Conservation (phyloP, 345 rosid genomes). For the Cochlearia excelsa region DNA sequence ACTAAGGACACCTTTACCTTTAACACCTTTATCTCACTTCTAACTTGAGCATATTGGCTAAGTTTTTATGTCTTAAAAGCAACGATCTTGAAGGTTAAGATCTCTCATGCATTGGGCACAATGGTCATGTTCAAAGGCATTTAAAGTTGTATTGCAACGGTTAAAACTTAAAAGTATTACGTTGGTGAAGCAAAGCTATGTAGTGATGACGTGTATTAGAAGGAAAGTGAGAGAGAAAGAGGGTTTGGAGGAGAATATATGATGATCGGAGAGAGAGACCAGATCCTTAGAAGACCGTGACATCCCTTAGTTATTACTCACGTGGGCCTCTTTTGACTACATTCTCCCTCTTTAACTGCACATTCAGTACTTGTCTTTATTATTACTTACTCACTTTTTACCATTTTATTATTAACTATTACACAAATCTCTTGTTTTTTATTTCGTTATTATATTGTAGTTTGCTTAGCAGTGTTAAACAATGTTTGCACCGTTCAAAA, state of each 20-base stretch:
- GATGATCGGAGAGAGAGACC: slow-evolving; percentile 28
- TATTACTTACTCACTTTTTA: slow-evolving; percentile 1
- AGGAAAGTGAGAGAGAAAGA: slow-evolving; percentile 12
- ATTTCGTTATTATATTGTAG: background rate
- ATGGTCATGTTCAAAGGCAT: background rate
- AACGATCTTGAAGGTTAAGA: slow-evolving; percentile 12
- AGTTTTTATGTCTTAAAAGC: slow-evolving; percentile 28
- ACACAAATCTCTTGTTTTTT: background rate
- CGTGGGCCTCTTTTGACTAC: slow-evolving; percentile 41
- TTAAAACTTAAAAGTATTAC: slow-evolving; percentile 11
- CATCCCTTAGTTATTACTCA: slow-evolving; percentile 25
- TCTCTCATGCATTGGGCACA: slow-evolving; percentile 26
- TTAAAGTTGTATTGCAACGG: background rate
- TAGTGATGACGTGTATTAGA: slow-evolving; percentile 29
- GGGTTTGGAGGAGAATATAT: slow-evolving; percentile 1
- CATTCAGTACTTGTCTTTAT: slow-evolving; percentile 23
- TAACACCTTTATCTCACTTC: slow-evolving; percentile 26
- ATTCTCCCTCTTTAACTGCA: slow-evolving; percentile 29
- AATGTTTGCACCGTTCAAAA: slow-evolving; percentile 4
- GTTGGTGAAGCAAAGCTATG: slow-evolving; percentile 14
- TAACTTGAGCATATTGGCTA: slow-evolving; percentile 13
- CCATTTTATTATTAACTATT: slow-evolving; percentile 2
- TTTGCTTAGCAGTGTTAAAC: slow-evolving; percentile 22
- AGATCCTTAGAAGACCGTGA: slow-evolving; percentile 41
- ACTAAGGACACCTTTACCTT: slow-evolving; percentile 40